Base-by-base conservation (phyloP, 306 rosid genomes). In the Erythrophleum fordii region DNA sequence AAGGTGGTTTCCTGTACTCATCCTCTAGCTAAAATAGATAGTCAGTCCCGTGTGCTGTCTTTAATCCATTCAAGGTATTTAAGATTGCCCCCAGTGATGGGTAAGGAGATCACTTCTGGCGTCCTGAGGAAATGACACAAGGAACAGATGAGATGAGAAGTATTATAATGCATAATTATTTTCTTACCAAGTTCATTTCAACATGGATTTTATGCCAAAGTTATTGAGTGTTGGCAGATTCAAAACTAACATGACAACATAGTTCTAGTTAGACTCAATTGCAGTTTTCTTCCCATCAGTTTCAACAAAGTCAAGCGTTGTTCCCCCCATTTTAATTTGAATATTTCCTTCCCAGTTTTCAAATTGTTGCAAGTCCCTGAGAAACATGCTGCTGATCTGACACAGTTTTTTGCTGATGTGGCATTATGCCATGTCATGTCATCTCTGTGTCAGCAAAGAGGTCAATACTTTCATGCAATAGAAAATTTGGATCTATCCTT, bases 31-130 rank as follows among this genome's bases (percentile, higher is more conserved):
- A 70, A 81, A 69, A 31, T 56, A 28, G 83, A 68, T 44, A 69
- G 53, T 94, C 88, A 93, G 85, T 93, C 95, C 83, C 89, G 88
- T 8, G 99, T 95, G 91, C 93, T 95, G 86, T 86, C 89, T 83
- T 93, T 93, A 56, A 95, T 46, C 99, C 72, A 66, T 66, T 39
- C 72, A 0, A 66, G 72, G 16, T 66, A 66, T 39, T 37, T 66
- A 14, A 66, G 31, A 39, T 66, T 66, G 49, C 72, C 72, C 9
- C 98, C 98, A 1, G 90, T 89, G 81, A 95, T 91, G 35, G 98
- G 98, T 56, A 95, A 86, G 69, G 98, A 89, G 31, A 95, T 93
- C 59, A 95, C 99, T 87, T 95, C 99, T 2, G 99, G 99, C 62
- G 92, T 95, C 11, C 99, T 95, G 93, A 53, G 46, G 80, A 51